A percentile compares a stretch with the other conserved stretches of the same genome.
phyloP scores from a whole-genome alignment of 805 yeast genomes.

The Lachancea nothofagi region DNA sequence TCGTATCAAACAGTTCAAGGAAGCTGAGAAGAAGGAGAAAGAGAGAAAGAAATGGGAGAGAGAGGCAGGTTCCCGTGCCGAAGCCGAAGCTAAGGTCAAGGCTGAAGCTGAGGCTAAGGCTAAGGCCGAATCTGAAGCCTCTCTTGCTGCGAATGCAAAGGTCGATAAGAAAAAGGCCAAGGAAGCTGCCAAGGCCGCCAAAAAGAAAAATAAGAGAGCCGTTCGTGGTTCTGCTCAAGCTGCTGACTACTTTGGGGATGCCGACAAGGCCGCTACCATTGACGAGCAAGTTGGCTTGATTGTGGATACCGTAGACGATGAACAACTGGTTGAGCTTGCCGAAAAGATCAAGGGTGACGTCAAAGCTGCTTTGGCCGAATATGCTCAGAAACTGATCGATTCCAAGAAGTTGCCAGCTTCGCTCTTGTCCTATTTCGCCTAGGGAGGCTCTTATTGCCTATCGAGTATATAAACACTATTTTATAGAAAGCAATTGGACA shows the following conservation, averaged over 20 bases:
- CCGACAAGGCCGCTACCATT: conserved; percentile 56
- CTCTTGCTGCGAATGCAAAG: conserved; percentile 52
- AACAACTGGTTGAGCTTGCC: conserved; percentile 70
- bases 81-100: conserved; percentile 85
- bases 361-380: conserved; percentile 54
- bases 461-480: background rate
- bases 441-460: conserved; percentile 7
- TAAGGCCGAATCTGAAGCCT: conserved; percentile 69
- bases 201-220: conserved; percentile 93
- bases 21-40: conserved; percentile 89
- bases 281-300: conserved; percentile 77
- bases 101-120: conserved; percentile 85
- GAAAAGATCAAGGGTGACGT: conserved; percentile 53
- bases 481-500: too few relatives aligned
- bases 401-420: conserved; percentile 51
- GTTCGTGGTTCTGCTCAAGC: conserved; percentile 81
- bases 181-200: conserved; percentile 81
- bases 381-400: conserved; percentile 47
- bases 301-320: conserved; percentile 75
- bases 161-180: conserved; percentile 90
- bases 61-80: conserved; percentile 95
- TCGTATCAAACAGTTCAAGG: conserved; percentile 88
- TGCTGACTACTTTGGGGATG: conserved; percentile 77
- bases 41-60: conserved; percentile 95
- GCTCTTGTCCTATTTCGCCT: conserved; percentile 49